phyloP scores from a whole-genome alignment of 2,329 filamentous ascomycete genomes.

The Macroventuria anomochaeta region DNA sequence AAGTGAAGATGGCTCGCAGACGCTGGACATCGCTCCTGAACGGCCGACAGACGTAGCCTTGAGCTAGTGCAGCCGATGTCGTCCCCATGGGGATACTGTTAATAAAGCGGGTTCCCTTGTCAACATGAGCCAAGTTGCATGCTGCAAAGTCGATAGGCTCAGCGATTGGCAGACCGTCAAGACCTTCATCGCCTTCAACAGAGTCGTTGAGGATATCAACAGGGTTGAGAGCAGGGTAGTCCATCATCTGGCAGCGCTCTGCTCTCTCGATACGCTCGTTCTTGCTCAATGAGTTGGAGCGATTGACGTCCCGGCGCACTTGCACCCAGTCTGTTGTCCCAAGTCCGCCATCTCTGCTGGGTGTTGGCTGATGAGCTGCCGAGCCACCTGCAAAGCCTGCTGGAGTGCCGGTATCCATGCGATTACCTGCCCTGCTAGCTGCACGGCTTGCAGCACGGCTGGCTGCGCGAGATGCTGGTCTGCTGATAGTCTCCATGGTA shows the following conservation, averaged over 20 bases:
- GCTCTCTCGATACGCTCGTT: slow-evolving; percentile 85
- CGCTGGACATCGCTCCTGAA: slow-evolving; percentile 94
- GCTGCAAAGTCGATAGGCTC: slow-evolving; percentile 81
- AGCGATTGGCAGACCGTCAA: slow-evolving; percentile 80
- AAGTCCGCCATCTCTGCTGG: slow-evolving; percentile 74
- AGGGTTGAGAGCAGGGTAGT: slow-evolving; percentile 84
- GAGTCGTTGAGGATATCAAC: slow-evolving; percentile 87
- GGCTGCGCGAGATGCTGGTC: slow-evolving; percentile 49
- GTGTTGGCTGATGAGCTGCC: slow-evolving; percentile 35
- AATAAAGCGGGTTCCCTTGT: slow-evolving; percentile 94
- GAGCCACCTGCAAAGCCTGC: slow-evolving; percentile 62
- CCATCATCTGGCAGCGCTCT: slow-evolving; percentile 93
- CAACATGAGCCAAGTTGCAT: slow-evolving; percentile 84
- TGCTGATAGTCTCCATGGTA: slow-evolving; percentile 69
- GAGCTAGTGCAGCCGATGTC: slow-evolving; percentile 81
- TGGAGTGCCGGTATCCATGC: slow-evolving; percentile 52
- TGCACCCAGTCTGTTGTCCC: slow-evolving; percentile 90
- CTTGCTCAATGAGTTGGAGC: slow-evolving; percentile 89
- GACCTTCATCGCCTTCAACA: slow-evolving; percentile 87
- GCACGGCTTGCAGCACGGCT: slow-evolving; percentile 52
- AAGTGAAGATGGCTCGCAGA: slow-evolving; percentile 92
- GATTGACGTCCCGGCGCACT: slow-evolving; percentile 91
- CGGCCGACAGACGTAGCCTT: slow-evolving; percentile 90
- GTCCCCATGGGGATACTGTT: slow-evolving; percentile 81
- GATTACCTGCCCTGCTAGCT: slow-evolving; percentile 36